A percentile compares a stretch with the other conserved stretches of the same genome.
Evolutionary conservation across 2,329 filamentous ascomycete species (phyloP).

Genomic region (Penicillium sp.): DNA sequence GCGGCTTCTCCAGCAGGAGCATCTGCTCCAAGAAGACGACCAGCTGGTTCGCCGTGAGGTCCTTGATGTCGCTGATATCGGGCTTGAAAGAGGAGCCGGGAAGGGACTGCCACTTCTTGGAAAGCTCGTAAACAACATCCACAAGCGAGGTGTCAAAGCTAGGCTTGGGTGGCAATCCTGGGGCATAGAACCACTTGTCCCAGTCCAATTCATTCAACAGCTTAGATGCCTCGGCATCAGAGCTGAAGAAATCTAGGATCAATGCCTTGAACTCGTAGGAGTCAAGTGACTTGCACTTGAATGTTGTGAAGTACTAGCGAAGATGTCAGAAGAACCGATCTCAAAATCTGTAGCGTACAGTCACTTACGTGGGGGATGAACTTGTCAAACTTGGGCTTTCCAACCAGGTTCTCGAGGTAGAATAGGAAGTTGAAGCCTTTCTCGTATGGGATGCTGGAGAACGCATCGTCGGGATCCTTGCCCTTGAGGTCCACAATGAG

Average conservation of each 20-base stretch:
- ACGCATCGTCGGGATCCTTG: constrained; percentile 93
- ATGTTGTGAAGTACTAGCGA: constrained; percentile 75
- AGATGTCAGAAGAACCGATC: constrained; percentile 5
- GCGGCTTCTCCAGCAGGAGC: constrained; percentile 65
- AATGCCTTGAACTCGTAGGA: constrained; percentile 93
- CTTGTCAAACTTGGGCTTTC: constrained; percentile 83
- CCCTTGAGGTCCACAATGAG: constrained; percentile 84
- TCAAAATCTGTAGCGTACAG: background rate
- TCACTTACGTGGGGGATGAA: constrained; percentile 76
- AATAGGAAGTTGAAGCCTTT: constrained; percentile 96
- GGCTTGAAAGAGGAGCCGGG: constrained; percentile 59
- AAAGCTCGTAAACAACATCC: constrained; percentile 79
- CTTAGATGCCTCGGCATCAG: constrained; percentile 62
- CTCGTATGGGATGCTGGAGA: constrained; percentile 90
- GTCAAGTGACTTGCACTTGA: constrained; percentile 83
- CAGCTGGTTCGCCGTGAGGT: constrained; percentile 82
- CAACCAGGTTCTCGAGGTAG: constrained; percentile 82
- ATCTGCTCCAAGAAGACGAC: constrained; percentile 87
- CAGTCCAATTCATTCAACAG: constrained; percentile 77
- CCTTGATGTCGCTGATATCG: constrained; percentile 65
- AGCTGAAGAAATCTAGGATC: constrained; percentile 79
- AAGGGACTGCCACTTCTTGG: constrained; percentile 74
- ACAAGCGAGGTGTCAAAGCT: constrained; percentile 86
- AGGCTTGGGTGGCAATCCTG: constrained; percentile 86
- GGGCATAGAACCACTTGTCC: constrained; percentile 85